These are phyloP conservation scores for Selaginella tamariscina DNA, from an alignment of 75 land plant genomes.

Conservation along the genomic window DNA sequence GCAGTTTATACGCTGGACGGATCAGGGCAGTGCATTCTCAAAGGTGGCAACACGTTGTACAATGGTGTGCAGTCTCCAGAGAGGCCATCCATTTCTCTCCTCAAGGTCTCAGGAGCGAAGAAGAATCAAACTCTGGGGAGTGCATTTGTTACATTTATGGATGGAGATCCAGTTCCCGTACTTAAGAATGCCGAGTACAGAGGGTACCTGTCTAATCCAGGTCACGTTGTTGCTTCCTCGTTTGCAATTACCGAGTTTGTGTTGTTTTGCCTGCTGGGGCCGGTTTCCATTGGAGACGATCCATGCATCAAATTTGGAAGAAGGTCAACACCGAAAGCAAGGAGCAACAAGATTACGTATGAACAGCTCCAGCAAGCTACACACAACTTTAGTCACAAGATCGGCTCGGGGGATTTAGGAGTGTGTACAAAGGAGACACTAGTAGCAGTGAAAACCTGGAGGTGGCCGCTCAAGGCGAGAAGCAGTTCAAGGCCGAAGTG, in stretches of 20 bases:
- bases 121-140: too few species aligned
- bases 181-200: background rate
- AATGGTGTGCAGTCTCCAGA: background rate
- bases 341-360: background rate
- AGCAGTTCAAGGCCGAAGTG: constrained; percentile 1
- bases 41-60: background rate
- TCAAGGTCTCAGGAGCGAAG: background rate
- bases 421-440: background rate
- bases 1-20: background rate
- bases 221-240: background rate
- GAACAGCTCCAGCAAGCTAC: constrained; percentile 1
- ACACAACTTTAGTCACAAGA: background rate
- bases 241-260: background rate
- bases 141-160: background rate
- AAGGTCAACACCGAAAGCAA: too few species aligned
- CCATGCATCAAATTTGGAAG: background rate
- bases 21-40: background rate
- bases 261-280: background rate
- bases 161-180: background rate
- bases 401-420: constrained; percentile 6
- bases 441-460: constrained; percentile 11
- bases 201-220: background rate
- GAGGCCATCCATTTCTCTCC: background rate
- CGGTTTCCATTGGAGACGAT: background rate
- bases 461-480: background rate